Evolutionary conservation across 306 rosid species (phyloP).

Genomic region (Cicer bijugum): DNA sequence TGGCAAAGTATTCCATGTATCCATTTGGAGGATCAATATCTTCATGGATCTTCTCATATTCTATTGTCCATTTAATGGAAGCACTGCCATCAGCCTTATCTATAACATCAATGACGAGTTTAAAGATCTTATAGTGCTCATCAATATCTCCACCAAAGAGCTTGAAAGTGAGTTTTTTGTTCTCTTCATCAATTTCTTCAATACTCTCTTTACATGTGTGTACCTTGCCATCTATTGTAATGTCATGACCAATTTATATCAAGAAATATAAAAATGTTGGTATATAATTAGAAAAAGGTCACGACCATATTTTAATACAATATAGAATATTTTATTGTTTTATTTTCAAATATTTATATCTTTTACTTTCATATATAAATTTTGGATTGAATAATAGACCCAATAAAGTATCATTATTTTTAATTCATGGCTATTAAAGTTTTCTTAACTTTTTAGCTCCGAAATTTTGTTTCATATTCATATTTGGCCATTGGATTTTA

Average conservation of each 20-base stretch:
- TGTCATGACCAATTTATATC: neutral
- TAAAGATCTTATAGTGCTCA: conserved; percentile 12
- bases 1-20: neutral
- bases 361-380: too few species aligned
- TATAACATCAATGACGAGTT: neutral
- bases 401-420: too few species aligned
- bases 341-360: too few species aligned
- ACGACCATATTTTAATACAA: too few species aligned
- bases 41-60: conserved; percentile 38
- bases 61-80: conserved; percentile 32
- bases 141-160: conserved; percentile 29
- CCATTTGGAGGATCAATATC: conserved; percentile 44
- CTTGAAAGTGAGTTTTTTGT: neutral
- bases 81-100: neutral
- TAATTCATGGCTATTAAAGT: too few species aligned
- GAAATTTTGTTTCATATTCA: too few species aligned
- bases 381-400: too few species aligned
- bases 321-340: too few species aligned
- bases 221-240: conserved; percentile 16
- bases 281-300: neutral
- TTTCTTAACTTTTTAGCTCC: too few species aligned
- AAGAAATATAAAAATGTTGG: neutral
- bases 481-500: too few species aligned
- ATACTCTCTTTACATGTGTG: conserved; percentile 11
- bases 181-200: conserved; percentile 17